A percentile compares a stretch with the other conserved stretches of the same genome.
Evolutionary conservation across 306 rosid genomes (phyloP).

Genomic region (Prunus padus): DNA sequence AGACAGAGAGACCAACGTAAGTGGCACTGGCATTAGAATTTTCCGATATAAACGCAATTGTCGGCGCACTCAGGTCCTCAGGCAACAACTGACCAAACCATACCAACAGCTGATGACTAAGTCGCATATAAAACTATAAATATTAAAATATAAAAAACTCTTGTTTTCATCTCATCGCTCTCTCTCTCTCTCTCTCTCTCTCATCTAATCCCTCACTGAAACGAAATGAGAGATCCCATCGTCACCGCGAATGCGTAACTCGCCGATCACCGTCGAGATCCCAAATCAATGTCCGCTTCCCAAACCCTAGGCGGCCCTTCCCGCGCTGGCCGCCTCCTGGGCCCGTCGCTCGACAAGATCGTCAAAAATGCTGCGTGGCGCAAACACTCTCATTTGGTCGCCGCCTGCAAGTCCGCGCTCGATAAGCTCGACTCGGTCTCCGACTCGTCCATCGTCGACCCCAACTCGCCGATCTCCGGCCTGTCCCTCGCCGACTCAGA

Average conservation of each 20-base stretch:
- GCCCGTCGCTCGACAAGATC: slow-evolving; percentile 93
- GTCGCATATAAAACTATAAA: not conserved
- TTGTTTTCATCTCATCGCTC: not conserved
- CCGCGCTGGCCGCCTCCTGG: slow-evolving; percentile 80
- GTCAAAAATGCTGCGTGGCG: slow-evolving; percentile 99
- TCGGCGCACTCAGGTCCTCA: not conserved
- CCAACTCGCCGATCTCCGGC: slow-evolving; percentile 60
- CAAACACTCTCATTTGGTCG: slow-evolving; percentile 90
- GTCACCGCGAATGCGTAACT: slow-evolving; percentile 15
- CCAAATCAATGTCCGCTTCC: slow-evolving; percentile 69
- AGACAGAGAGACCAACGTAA: not conserved
- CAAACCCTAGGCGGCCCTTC: slow-evolving; percentile 91
- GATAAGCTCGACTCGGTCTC: slow-evolving; percentile 84
- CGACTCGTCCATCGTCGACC: slow-evolving; percentile 35
- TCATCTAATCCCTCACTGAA: not conserved
- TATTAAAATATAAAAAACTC: not conserved
- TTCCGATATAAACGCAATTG: not conserved
- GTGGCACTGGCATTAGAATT: not conserved
- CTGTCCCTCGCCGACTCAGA: slow-evolving; percentile 68
- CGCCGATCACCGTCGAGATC: not conserved
- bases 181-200: not conserved
- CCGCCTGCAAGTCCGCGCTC: slow-evolving; percentile 80
- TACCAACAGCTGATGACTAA: not conserved
- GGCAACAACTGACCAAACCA: not conserved
- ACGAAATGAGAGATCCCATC: too few relatives aligned